These are phyloP conservation scores for Clarireedia hainanense DNA, from an alignment of 2,329 filamentous ascomycete species.

Conservation along the genomic window DNA sequence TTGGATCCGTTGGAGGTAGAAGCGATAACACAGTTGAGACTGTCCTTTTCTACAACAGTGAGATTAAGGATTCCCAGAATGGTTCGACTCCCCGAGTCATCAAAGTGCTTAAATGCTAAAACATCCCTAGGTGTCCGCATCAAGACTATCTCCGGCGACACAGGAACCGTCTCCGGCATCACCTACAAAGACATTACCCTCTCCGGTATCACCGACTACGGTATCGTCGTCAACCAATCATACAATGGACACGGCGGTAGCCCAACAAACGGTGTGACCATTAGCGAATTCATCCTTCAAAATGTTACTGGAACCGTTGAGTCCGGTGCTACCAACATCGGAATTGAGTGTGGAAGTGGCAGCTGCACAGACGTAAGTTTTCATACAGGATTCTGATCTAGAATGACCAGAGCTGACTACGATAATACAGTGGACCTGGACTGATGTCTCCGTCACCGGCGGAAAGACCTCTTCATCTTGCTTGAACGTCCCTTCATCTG, in stretches of 20 bases:
- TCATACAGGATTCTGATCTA: neutral
- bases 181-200: conserved; percentile 45
- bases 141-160: conserved; percentile 46
- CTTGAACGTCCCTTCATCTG: conserved; percentile 28
- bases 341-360: conserved; percentile 45
- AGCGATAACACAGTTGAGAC: conserved; percentile 44
- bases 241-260: conserved; percentile 41
- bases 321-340: conserved; percentile 34
- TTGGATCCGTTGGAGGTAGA: conserved; percentile 51
- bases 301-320: conserved; percentile 37
- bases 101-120: neutral
- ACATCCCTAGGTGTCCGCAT: conserved; percentile 42
- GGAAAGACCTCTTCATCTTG: conserved; percentile 38
- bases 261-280: conserved; percentile 40
- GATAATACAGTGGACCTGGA: conserved; percentile 41
- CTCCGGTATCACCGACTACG: conserved; percentile 41
- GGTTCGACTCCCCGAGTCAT: conserved; percentile 36
- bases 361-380: conserved; percentile 34
- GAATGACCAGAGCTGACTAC: neutral
- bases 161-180: conserved; percentile 43
- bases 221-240: conserved; percentile 47
- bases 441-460: conserved; percentile 40
- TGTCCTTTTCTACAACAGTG: conserved; percentile 41
- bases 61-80: conserved; percentile 42
- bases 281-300: conserved; percentile 39